These are phyloP conservation scores for Paxillus ammoniavirescens DNA, from an alignment of 768 basidiomycete species.

Conservation along the genomic window DNA sequence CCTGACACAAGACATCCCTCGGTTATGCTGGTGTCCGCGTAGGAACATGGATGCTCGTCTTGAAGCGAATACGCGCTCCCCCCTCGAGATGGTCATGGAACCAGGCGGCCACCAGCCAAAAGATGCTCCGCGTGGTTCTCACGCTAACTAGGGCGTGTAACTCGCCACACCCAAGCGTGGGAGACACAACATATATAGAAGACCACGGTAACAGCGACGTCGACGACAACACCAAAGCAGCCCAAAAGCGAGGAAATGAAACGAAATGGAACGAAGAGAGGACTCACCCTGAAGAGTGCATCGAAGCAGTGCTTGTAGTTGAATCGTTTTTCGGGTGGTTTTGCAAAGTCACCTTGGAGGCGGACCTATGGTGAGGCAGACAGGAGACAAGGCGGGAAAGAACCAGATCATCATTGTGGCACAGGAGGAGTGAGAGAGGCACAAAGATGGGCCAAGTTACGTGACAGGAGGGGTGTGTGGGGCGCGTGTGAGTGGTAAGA, in stretches of 20 bases:
- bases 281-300: conserved; percentile 77
- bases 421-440: neutral
- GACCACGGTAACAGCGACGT: neutral
- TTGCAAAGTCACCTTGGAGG: conserved; percentile 88
- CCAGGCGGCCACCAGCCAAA: no score
- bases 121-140: no score
- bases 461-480: conserved; percentile 3
- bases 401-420: no score
- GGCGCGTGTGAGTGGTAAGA: conserved; percentile 12
- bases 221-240: neutral
- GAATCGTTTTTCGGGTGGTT: conserved; percentile 82
- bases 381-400: neutral
- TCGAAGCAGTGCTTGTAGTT: conserved; percentile 91
- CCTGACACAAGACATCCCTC: no score
- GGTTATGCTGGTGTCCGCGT: no score
- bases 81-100: no score
- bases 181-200: no score
- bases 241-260: neutral
- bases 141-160: no score
- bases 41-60: no score
- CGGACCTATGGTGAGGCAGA: conserved; percentile 47
- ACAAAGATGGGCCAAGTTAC: neutral
- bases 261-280: neutral
- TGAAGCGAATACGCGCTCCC: no score
- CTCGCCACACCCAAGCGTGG: no score